Base-by-base conservation (phyloP, 129 eudicot species). In the Sambucus nigra region DNA sequence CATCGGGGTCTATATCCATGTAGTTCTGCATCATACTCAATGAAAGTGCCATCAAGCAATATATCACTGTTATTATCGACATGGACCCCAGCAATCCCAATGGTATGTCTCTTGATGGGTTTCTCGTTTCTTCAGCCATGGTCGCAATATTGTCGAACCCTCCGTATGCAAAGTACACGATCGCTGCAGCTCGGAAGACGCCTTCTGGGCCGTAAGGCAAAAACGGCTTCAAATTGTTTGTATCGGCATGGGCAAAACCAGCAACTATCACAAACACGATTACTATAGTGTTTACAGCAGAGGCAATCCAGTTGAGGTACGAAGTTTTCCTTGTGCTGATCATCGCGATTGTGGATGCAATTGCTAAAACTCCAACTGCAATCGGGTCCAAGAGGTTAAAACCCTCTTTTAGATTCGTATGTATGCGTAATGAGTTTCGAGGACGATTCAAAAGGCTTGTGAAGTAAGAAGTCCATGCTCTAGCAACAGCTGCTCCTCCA, bases 401-500 rank as follows among this genome's bases (percentile, higher is more conserved):
- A 10, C 91, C 84, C 5, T 81, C 79, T 0, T n/a, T 29, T 14
- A 81, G 81, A 44, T 57, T 59, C 5, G 81, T 77, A 5, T 52
- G 73, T 10, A 81, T 81, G 2, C 91, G 65, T 4, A 81, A 25
- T 0, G 84, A 81, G 60, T 79, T 22, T 6, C 88, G 17, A 15
- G 67, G 79, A 0, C 69, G 83, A 46, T 81, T 64, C 7, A 75
- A 3, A 24, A 86, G 88, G 24, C 73, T 73, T 4, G 96, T 46
- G 67, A 82, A 81, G 51, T 82, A 82, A 10, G 96, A 87, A 9
- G 96, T 82, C 93, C 96, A 87, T 2, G 82, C 47, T 44, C 96
- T 60, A 9, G 93, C 82, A 14, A 87, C 96, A 5, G 96, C 96
- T 0, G 96, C 94, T 6, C 74, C 42, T 0, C 96, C 94, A 14